These are phyloP conservation scores for Salix dunnii DNA, from an alignment of 345 rosid species.

Conservation along the genomic window DNA sequence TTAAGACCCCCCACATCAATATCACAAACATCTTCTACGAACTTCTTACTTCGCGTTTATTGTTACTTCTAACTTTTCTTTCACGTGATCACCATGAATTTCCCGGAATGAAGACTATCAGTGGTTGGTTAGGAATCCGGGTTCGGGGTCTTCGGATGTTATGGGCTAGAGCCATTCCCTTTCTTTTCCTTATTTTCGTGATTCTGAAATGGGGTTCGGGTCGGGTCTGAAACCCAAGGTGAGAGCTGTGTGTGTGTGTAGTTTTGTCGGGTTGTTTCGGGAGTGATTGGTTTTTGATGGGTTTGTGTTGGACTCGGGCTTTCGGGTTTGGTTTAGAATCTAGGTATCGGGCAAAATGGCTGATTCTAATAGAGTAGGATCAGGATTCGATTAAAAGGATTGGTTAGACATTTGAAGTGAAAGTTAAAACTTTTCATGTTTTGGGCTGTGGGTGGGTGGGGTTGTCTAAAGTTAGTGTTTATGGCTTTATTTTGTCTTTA, in stretches of 20 bases:
- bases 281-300: background rate
- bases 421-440: background rate
- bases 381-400: background rate
- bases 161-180: slow-evolving; percentile 51
- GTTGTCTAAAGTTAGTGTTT: background rate
- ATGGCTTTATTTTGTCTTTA: background rate
- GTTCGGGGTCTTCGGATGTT: slow-evolving; percentile 53
- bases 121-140: slow-evolving; percentile 20
- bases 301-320: background rate
- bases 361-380: background rate
- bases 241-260: no score
- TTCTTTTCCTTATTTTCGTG: slow-evolving; percentile 65
- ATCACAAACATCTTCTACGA: slow-evolving; percentile 22
- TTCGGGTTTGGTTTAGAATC: background rate
- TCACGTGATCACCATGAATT: slow-evolving; percentile 44
- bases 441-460: no score
- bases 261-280: background rate
- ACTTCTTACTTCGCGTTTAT: slow-evolving; percentile 33
- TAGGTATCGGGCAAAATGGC: slow-evolving; percentile 1
- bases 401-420: background rate
- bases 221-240: slow-evolving; percentile 85
- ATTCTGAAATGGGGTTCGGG: slow-evolving; percentile 57
- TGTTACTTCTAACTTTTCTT: slow-evolving; percentile 50
- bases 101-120: slow-evolving; percentile 51
- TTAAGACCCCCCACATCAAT: slow-evolving; percentile 19